Percentiles rank a stretch among this genome's conserved stretches.
Conservation (phyloP, 163 green algal species). For the Scenedesmus sp. region DNA sequence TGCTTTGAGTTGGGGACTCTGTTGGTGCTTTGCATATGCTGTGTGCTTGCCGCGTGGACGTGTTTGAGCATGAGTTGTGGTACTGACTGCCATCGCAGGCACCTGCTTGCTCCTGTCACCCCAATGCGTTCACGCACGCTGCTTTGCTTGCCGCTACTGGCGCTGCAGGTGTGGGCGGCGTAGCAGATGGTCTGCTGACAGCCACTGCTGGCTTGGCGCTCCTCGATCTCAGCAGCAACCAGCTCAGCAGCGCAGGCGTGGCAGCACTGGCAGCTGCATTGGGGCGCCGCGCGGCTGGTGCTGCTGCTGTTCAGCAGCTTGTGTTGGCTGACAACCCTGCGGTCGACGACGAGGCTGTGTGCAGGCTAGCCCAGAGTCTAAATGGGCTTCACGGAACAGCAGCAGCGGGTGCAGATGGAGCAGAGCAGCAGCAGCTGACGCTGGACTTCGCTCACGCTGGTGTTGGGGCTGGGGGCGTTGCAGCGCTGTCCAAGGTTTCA, state of each 20-base stretch:
- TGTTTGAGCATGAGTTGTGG: not conserved
- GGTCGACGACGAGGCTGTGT: constrained; percentile 15
- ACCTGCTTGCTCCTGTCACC: not conserved
- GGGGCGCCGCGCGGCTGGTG: not conserved
- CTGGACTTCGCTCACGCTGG: constrained; percentile 18
- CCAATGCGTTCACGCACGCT: not conserved
- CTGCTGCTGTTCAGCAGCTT: constrained; percentile 36
- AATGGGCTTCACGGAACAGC: not conserved
- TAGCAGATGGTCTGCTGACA: constrained; percentile 52
- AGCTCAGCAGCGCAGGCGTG: not conserved
- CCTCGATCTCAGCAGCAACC: constrained; percentile 52
- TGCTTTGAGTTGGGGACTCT: no score
- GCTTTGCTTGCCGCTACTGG: not conserved
- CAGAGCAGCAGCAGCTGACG: constrained; percentile 1
- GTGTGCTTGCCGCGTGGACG: not conserved
- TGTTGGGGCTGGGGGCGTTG: constrained; percentile 27
- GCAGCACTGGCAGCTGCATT: constrained; percentile 29
- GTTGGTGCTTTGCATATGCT: no score
- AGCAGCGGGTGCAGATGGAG: not conserved
- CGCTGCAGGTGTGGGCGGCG: not conserved
- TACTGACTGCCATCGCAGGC: not conserved
- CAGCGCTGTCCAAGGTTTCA: constrained; percentile 11
- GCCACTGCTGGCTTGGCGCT: not conserved
- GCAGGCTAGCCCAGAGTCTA: constrained; percentile 6
- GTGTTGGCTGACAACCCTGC: constrained; percentile 27